Evolutionary conservation across 352 stramenopile species (phyloP).

Genomic region (Phytophthora pluvialis): DNA sequence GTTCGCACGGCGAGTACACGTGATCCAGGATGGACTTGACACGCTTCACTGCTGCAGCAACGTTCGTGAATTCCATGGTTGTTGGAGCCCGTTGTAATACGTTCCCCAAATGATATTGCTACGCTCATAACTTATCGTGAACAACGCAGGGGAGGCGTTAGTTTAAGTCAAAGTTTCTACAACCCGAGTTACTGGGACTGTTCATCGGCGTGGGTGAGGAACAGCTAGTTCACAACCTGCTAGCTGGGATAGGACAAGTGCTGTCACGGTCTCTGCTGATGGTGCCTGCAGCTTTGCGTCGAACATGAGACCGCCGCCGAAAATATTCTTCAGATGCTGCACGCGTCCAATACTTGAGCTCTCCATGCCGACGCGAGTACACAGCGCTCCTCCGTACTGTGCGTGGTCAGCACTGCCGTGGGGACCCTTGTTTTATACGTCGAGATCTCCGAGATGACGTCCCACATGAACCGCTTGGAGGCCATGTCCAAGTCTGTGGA

Average conservation of each 20-base stretch:
- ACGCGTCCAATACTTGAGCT: conserved; percentile 80
- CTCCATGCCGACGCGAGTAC: conserved; percentile 93
- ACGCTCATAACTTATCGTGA: background rate
- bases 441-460: conserved; percentile 87
- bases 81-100: too few relatives aligned
- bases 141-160: conserved; percentile 14
- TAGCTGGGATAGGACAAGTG: conserved; percentile 35
- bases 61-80: too few relatives aligned
- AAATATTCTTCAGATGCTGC: conserved; percentile 96
- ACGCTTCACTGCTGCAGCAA: too few relatives aligned
- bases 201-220: conserved; percentile 13
- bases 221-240: conserved; percentile 56
- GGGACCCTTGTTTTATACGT: conserved; percentile 65
- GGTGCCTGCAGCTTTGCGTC: conserved; percentile 72
- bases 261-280: conserved; percentile 18
- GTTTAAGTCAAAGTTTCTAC: background rate
- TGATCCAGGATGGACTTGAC: too few relatives aligned
- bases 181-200: conserved; percentile 9
- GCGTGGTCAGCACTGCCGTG: conserved; percentile 93
- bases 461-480: conserved; percentile 95
- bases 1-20: too few relatives aligned
- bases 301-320: conserved; percentile 94
- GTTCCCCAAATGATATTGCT: too few relatives aligned
- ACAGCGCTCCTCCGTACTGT: conserved; percentile 97
- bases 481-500: conserved; percentile 95